Evolutionary conservation across 192 early-diverging fungal genomes (phyloP).

Genomic region (Coemansia sp.): DNA sequence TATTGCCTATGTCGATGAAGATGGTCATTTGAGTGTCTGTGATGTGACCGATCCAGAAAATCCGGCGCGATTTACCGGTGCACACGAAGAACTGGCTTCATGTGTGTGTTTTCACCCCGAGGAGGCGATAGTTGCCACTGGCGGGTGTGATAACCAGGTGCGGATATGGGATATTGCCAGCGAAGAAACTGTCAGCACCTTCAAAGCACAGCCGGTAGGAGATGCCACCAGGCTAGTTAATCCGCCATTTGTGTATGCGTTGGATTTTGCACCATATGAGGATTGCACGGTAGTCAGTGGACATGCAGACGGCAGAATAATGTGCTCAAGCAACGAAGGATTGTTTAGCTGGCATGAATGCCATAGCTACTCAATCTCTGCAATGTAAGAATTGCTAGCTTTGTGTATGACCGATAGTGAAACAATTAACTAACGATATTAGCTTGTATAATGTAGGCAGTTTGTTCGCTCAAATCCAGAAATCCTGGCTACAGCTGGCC

Average conservation of each 20-base stretch:
- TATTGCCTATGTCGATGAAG: conserved; percentile 47
- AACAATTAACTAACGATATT: neutral
- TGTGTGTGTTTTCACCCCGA: conserved; percentile 44
- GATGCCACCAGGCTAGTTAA: conserved; percentile 20
- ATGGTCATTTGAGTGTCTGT: conserved; percentile 20
- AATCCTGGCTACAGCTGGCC: conserved; percentile 37
- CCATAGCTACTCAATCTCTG: conserved; percentile 49
- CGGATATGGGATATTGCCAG: conserved; percentile 43
- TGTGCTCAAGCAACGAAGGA: conserved; percentile 18
- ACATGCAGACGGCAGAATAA: conserved; percentile 49
- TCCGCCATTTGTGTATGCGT: conserved; percentile 48
- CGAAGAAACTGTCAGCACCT: conserved; percentile 9
- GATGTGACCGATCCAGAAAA: conserved; percentile 29
- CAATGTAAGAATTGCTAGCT: conserved; percentile 19
- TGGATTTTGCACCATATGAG: conserved; percentile 32
- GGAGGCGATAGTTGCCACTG: conserved; percentile 24
- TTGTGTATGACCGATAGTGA: neutral
- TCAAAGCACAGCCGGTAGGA: neutral
- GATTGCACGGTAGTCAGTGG: conserved; percentile 31
- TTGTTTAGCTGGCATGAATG: conserved; percentile 20
- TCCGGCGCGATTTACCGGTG: conserved; percentile 5
- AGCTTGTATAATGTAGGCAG: conserved; percentile 16
- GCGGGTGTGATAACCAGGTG: conserved; percentile 40
- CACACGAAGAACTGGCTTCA: conserved; percentile 32
- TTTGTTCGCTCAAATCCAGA: conserved; percentile 36